Conservation (phyloP, 176 grass and related monocot genomes). For the Urochloa ruziziensis region DNA sequence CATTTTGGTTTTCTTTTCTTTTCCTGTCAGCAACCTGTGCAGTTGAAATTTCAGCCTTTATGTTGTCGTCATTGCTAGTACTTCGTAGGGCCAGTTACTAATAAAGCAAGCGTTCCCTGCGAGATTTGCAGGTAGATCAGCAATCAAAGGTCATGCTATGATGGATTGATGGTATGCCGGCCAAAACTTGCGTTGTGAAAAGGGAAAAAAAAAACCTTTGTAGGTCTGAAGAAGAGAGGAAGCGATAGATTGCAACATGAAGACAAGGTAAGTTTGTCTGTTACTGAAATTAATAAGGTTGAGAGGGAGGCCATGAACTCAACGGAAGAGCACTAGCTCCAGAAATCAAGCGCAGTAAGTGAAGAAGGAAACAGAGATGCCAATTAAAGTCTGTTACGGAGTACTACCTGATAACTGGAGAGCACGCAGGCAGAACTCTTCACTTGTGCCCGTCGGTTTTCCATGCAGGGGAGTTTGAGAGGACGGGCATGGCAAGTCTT, state of each 20-base stretch:
- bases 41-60: neutral
- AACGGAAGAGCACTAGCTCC: too few relatives aligned
- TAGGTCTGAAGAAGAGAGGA: neutral
- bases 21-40: neutral
- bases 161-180: neutral
- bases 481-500: too few relatives aligned
- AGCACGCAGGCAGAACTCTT: too few relatives aligned
- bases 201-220: neutral
- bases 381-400: too few relatives aligned
- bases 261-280: too few relatives aligned
- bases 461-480: too few relatives aligned
- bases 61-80: neutral
- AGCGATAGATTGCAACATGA: neutral
- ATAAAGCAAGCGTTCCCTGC: neutral
- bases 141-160: neutral
- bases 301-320: too few relatives aligned
- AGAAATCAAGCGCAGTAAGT: too few relatives aligned
- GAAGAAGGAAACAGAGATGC: too few relatives aligned
- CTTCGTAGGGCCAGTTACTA: neutral
- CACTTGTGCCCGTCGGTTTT: too few relatives aligned
- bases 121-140: neutral
- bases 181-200: neutral
- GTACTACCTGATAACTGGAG: too few relatives aligned
- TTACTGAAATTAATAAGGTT: too few relatives aligned
- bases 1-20: constrained; percentile 39